A percentile compares a stretch with the other conserved stretches of the same genome.
These are phyloP conservation scores for Hypoxylon trugodes DNA, from an alignment of 495 filamentous ascomycete species.

Conservation along the genomic window DNA sequence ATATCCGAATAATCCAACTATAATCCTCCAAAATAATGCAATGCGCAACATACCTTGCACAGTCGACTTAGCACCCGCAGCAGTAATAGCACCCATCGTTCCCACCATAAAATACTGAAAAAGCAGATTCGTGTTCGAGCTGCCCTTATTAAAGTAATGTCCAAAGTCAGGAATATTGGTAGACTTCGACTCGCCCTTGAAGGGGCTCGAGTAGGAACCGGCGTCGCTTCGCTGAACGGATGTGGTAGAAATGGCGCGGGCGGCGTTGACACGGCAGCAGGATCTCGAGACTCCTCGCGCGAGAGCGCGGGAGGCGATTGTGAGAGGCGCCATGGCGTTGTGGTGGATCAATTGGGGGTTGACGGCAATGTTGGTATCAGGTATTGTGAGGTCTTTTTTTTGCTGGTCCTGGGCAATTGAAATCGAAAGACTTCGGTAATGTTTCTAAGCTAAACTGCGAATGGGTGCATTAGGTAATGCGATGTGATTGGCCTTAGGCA, in stretches of 20 bases:
- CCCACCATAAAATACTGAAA: slow-evolving; percentile 99
- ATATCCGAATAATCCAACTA: slow-evolving; percentile 3
- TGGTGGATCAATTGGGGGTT: slow-evolving; percentile 47
- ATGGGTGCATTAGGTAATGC: slow-evolving; percentile 1
- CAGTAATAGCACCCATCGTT: slow-evolving; percentile 86
- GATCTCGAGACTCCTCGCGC: slow-evolving; percentile 51
- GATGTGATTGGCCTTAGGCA: slow-evolving; percentile 33
- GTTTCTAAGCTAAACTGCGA: slow-evolving; percentile 31
- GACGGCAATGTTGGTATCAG: slow-evolving; percentile 30
- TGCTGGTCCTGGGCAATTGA: slow-evolving; percentile 15
- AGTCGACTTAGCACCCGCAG: slow-evolving; percentile 94
- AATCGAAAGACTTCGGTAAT: slow-evolving; percentile 44
- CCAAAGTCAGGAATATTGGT: slow-evolving; percentile 86
- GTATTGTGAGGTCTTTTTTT: slow-evolving; percentile 63
- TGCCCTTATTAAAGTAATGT: slow-evolving; percentile 79
- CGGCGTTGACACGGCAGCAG: slow-evolving; percentile 42
- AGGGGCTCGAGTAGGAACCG: slow-evolving; percentile 60
- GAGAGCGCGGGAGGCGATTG: slow-evolving; percentile 55
- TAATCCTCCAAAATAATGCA: too few species aligned
- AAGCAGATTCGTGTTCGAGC: slow-evolving; percentile 75
- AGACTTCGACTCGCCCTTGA: slow-evolving; percentile 66
- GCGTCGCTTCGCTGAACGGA: slow-evolving; percentile 49
- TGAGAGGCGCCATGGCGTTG: slow-evolving; percentile 57
- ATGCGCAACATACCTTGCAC: slow-evolving; percentile 81
- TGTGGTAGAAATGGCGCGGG: slow-evolving; percentile 59